phyloP scores from a whole-genome alignment of 2,329 filamentous ascomycete species.

The Cephalotrichum gorgonifer region DNA sequence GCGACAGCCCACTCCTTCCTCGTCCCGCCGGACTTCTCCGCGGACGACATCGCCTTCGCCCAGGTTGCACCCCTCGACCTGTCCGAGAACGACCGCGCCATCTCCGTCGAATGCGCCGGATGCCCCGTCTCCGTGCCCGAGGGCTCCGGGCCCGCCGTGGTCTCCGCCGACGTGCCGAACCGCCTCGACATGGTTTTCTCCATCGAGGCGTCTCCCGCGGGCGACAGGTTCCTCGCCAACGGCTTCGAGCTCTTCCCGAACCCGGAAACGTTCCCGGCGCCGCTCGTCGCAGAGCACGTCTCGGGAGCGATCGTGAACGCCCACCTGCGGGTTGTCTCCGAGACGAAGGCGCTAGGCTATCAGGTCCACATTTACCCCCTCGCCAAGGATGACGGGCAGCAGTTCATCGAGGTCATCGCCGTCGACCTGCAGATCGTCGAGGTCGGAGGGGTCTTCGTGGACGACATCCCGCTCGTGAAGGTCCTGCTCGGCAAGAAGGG shows the following conservation, averaged over 20 bases:
- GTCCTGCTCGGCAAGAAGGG: slow-evolving; percentile 49
- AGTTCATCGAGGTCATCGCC: slow-evolving; percentile 39
- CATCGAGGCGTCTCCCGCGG: slow-evolving; percentile 32
- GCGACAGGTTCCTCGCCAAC: slow-evolving; percentile 44
- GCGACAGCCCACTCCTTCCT: slow-evolving; percentile 33
- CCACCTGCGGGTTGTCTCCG: slow-evolving; percentile 9
- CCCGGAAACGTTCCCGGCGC: slow-evolving; percentile 31
- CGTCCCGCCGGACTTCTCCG: slow-evolving; percentile 38
- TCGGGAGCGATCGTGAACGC: slow-evolving; percentile 18
- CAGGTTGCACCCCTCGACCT: slow-evolving; percentile 25
- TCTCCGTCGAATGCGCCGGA: slow-evolving; percentile 42
- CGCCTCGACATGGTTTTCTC: slow-evolving; percentile 44
- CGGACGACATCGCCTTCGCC: slow-evolving; percentile 30
- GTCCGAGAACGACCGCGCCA: slow-evolving; percentile 22
- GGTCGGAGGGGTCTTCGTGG: slow-evolving; percentile 44
- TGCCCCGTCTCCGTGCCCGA: slow-evolving; percentile 31
- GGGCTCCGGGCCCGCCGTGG: slow-evolving; percentile 10
- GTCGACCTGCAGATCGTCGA: slow-evolving; percentile 50
- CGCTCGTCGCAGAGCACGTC: slow-evolving; percentile 34
- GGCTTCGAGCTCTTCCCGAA: slow-evolving; percentile 49
- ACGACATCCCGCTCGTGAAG: slow-evolving; percentile 43
- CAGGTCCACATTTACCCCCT: slow-evolving; percentile 30
- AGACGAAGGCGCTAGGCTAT: slow-evolving; percentile 34
- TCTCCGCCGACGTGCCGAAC: slow-evolving; percentile 16
- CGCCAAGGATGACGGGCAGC: slow-evolving; percentile 38